These are phyloP conservation scores for Metarhizium guizhouense DNA, from an alignment of 2,329 filamentous ascomycete species.

Conservation along the genomic window DNA sequence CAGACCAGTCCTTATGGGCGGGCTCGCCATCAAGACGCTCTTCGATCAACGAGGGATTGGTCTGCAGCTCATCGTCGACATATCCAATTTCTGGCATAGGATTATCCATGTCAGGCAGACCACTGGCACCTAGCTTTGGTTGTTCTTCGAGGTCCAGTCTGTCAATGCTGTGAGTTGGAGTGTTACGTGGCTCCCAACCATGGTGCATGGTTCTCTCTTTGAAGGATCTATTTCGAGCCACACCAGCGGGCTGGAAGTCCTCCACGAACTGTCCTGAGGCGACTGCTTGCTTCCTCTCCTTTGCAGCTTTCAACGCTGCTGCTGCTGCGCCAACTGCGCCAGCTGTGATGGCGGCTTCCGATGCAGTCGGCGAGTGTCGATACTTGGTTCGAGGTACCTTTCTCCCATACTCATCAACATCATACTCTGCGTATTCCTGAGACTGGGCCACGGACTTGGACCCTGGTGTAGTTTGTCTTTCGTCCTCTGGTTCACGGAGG, in stretches of 20 bases:
- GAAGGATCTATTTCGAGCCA: slow-evolving; percentile 54
- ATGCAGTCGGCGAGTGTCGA: slow-evolving; percentile 44
- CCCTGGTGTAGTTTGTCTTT: slow-evolving; percentile 31
- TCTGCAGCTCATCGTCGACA: slow-evolving; percentile 58
- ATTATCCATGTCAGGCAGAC: slow-evolving; percentile 58
- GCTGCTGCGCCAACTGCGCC: slow-evolving; percentile 46
- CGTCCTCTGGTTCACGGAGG: slow-evolving; percentile 28
- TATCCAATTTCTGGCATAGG: slow-evolving; percentile 74
- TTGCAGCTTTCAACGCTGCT: slow-evolving; percentile 40
- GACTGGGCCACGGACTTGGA: slow-evolving; percentile 29
- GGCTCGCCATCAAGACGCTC: slow-evolving; percentile 54
- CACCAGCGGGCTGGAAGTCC: slow-evolving; percentile 39
- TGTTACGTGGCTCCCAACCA: slow-evolving; percentile 43
- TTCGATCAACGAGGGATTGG: slow-evolving; percentile 77
- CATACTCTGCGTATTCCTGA: slow-evolving; percentile 45
- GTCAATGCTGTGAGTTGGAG: slow-evolving; percentile 51
- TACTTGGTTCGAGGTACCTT: slow-evolving; percentile 40
- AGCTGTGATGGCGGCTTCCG: slow-evolving; percentile 48
- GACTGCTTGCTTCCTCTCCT: slow-evolving; percentile 34
- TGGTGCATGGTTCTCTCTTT: slow-evolving; percentile 51
- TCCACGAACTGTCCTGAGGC: slow-evolving; percentile 25
- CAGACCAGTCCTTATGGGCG: slow-evolving; percentile 40
- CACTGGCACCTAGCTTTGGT: slow-evolving; percentile 54
- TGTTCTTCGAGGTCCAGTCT: slow-evolving; percentile 43
- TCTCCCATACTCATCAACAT: slow-evolving; percentile 47